A percentile compares a stretch with the other conserved stretches of the same genome.
Conservation (phyloP, 129 eudicot genomes). For the Pseudognaphalium luteoalbum region DNA sequence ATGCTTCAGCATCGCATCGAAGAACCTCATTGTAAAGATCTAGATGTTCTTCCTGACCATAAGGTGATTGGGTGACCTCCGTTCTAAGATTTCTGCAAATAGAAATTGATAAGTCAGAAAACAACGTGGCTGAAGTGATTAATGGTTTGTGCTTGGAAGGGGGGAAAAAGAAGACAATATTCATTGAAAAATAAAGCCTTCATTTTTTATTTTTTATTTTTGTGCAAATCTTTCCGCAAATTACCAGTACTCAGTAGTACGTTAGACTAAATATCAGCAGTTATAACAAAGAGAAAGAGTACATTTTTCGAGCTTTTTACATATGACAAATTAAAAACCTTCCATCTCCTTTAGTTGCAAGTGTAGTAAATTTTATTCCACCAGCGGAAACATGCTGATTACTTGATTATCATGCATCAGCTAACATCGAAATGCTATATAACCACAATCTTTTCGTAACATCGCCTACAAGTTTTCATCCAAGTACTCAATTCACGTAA, state of each 20-base stretch:
- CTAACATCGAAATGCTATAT: conserved; percentile 13
- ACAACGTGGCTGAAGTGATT: neutral
- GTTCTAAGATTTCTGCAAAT: conserved; percentile 65
- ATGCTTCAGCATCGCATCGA: conserved; percentile 63
- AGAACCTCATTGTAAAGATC: conserved; percentile 76
- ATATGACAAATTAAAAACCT: conserved; percentile 7
- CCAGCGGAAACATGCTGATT: conserved; percentile 7
- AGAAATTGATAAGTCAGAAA: conserved; percentile 21
- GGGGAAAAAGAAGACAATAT: neutral
- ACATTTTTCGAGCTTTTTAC: conserved; percentile 1
- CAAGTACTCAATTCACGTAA: conserved; percentile 6
- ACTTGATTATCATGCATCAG: conserved; percentile 19
- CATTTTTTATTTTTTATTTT: neutral
- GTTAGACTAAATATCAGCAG: neutral
- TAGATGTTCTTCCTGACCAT: conserved; percentile 52
- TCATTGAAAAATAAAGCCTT: conserved; percentile 3
- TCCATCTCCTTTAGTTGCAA: conserved; percentile 6
- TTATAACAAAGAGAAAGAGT: conserved; percentile 12
- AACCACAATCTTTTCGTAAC: conserved; percentile 20
- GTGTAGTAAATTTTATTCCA: conserved; percentile 19
- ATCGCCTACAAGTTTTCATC: conserved; percentile 23
- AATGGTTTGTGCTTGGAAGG: conserved; percentile 4
- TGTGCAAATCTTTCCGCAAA: conserved; percentile 22
- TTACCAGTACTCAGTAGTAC: conserved; percentile 9
- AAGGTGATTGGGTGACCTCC: conserved; percentile 34